Evolutionary conservation across 2,329 filamentous ascomycete genomes (phyloP).

Genomic region (Orbilia ellipsospora): DNA sequence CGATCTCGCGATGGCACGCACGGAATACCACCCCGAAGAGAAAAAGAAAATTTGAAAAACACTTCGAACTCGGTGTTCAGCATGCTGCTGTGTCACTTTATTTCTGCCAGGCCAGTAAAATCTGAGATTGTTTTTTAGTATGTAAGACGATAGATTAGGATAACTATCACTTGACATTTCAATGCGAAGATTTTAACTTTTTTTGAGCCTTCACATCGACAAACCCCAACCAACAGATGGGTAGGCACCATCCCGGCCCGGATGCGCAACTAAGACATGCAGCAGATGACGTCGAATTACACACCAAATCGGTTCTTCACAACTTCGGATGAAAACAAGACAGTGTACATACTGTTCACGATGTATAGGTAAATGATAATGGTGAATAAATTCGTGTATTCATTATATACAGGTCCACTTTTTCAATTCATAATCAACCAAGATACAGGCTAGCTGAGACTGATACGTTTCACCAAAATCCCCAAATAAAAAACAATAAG

Average conservation of each 20-base stretch:
- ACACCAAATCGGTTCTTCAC: slow-evolving; percentile 4
- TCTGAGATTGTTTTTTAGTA: too few relatives aligned
- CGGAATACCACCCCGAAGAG: too few relatives aligned
- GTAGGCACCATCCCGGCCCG: too few relatives aligned
- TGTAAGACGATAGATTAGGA: too few relatives aligned
- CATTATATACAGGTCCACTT: slow-evolving; percentile 24
- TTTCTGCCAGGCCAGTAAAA: too few relatives aligned
- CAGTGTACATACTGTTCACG: neutral
- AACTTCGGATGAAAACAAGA: slow-evolving; percentile 11
- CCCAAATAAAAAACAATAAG: slow-evolving; percentile 9
- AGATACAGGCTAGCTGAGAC: slow-evolving; percentile 5
- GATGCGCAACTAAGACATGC: neutral
- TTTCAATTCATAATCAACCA: slow-evolving; percentile 1
- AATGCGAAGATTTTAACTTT: too few relatives aligned
- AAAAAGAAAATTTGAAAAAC: too few relatives aligned
- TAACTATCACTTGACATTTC: too few relatives aligned
- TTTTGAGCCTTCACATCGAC: too few relatives aligned
- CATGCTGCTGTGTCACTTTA: too few relatives aligned
- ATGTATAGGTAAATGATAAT: neutral
- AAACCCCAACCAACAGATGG: too few relatives aligned
- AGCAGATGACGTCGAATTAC: neutral
- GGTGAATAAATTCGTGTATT: slow-evolving; percentile 20
- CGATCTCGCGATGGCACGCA: slow-evolving; percentile 24
- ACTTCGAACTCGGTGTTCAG: too few relatives aligned
- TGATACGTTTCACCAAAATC: neutral